phyloP scores from a whole-genome alignment of 768 basidiomycete species.

The Hemileccinum impolitum region DNA sequence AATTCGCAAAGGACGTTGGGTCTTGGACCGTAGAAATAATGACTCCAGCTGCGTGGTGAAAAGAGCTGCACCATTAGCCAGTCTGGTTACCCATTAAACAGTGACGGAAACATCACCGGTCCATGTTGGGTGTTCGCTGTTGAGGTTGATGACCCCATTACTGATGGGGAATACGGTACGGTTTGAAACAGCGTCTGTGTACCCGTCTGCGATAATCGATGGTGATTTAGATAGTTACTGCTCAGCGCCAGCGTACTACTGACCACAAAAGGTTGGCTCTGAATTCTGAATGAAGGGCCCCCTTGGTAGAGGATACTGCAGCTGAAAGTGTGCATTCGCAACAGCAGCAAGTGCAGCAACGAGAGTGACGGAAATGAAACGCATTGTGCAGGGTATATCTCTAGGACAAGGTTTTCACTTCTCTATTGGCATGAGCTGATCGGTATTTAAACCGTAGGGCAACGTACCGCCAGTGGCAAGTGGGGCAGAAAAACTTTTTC shows the following conservation, averaged over 20 bases:
- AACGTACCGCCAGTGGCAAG: too few relatives aligned
- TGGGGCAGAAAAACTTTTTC: conserved; percentile 6
- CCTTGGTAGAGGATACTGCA: conserved; percentile 71
- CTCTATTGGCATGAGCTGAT: background rate
- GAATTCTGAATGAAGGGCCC: conserved; percentile 61
- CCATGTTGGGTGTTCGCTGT: conserved; percentile 62
- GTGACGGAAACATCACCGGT: conserved; percentile 38
- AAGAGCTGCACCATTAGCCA: background rate
- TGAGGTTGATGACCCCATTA: conserved; percentile 49
- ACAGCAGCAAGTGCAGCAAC: conserved; percentile 30
- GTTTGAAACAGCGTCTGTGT: conserved; percentile 36
- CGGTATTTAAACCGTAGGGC: conserved; percentile 6
- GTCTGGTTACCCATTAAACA: background rate
- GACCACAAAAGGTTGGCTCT: conserved; percentile 69
- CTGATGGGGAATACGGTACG: conserved; percentile 69
- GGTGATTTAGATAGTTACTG: conserved; percentile 36
- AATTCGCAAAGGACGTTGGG: conserved; percentile 56
- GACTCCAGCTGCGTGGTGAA: conserved; percentile 42
- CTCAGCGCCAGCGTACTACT: conserved; percentile 13
- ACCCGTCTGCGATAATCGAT: conserved; percentile 43
- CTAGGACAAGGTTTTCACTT: background rate
- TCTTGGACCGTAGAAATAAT: conserved; percentile 53
- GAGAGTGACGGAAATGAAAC: conserved; percentile 32
- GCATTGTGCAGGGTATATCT: conserved; percentile 28
- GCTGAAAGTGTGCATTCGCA: conserved; percentile 73